Percentiles rank a stretch among this genome's conserved stretches.
Evolutionary conservation across 2,329 filamentous ascomycete genomes (phyloP).

Genomic region (Sclerotinia subarctica): DNA sequence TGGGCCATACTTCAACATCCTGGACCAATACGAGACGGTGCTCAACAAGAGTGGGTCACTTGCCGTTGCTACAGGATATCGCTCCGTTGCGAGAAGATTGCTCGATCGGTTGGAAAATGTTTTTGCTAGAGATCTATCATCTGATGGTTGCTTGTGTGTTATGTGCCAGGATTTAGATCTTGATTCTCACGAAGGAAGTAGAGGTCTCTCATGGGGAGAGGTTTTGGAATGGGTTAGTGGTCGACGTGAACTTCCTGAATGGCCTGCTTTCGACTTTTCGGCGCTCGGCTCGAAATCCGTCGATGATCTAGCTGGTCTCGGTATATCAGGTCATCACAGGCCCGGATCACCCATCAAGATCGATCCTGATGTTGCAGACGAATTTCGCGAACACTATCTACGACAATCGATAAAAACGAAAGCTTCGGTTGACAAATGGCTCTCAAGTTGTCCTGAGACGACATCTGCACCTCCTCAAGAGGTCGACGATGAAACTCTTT

Average conservation of each 20-base stretch:
- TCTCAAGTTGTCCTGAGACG: constrained; percentile 70
- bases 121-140: constrained; percentile 87
- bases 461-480: constrained; percentile 76
- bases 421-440: constrained; percentile 86
- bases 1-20: constrained; percentile 73
- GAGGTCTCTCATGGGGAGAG: constrained; percentile 89
- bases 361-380: constrained; percentile 90
- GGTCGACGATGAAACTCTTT: constrained; percentile 89
- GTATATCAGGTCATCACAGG: constrained; percentile 49
- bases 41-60: constrained; percentile 81
- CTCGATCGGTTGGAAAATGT: constrained; percentile 91
- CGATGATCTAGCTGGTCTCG: constrained; percentile 53
- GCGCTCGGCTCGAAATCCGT: constrained; percentile 59
- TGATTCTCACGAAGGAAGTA: constrained; percentile 45
- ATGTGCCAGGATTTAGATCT: constrained; percentile 67
- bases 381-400: constrained; percentile 89
- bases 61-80: constrained; percentile 91
- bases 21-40: constrained; percentile 83
- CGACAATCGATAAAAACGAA: constrained; percentile 90
- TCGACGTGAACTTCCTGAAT: constrained; percentile 76
- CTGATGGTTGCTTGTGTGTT: constrained; percentile 78
- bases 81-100: constrained; percentile 85
- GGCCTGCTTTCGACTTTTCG: constrained; percentile 82
- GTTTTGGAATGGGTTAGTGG: constrained; percentile 91
- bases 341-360: constrained; percentile 67